Evolutionary conservation across 2,329 filamentous ascomycete species (phyloP), one percentile per base, ranked within the genome.

Genomic region (Aspergillus fischeri): DNA sequence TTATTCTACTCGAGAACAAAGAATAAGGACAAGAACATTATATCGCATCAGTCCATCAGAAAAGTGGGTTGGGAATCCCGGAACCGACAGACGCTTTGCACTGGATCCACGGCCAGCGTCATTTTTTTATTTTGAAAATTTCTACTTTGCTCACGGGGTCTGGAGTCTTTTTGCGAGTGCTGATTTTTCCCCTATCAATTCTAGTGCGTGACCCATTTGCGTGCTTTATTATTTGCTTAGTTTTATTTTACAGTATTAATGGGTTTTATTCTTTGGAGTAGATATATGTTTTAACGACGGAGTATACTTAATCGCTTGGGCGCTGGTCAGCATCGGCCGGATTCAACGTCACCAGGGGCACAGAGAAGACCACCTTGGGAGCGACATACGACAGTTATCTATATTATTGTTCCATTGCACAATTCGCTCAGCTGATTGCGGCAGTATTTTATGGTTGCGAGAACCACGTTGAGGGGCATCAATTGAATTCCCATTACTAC

Each of bases 391-490:
- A 17, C 32, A 7, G 32, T 38, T 38, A 6, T 7, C 32, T 35
- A 29, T 11, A 29, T 11, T 29, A 6, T 44, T 11, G 21, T 44
- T 47, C 55, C 57, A 55, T 67, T 61, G 61, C 63, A 65, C 59
- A 60, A 66, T 65, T 56, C 10, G 55, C 55, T 57, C 60, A 53
- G 45, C 51, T 54, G 44, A 65, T 66, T 63, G 63, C 64, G 62
- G 62, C 59, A 64, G 63, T 60, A 41, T 56, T 50, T 42, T 56
- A 53, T 54, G 56, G 59, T 58, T 54, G 54, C 32, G 17, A 45
- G n/a, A 10, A 11, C 21, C 21, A 24, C 41, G 20, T 44, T 44
- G 41, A 44, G 41, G 20, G 41, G 41, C 21, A 10, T 44, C 41
- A 21, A 20, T 44, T 10, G 41, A 44, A 44, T 44, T 24, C 20